A percentile compares a stretch with the other conserved stretches of the same genome.
These are phyloP conservation scores for Phalaenopsis equestris DNA, from an alignment of 106 monocot species.

Conservation along the genomic window DNA sequence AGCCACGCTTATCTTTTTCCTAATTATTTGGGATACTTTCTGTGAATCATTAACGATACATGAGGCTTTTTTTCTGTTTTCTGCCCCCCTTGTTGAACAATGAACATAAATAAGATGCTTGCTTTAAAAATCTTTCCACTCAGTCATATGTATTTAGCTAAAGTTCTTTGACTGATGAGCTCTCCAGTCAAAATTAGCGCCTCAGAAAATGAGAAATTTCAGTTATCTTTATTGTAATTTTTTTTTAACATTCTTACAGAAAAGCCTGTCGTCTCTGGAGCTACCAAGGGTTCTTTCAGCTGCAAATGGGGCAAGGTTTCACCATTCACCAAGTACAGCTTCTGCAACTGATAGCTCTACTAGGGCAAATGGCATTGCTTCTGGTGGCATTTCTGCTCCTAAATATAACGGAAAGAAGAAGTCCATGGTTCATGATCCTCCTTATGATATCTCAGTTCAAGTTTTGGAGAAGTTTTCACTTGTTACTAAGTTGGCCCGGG, in stretches of 20 bases:
- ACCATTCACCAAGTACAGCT: slow-evolving; percentile 26
- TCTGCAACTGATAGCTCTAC: slow-evolving; percentile 41
- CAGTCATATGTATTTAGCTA: not conserved
- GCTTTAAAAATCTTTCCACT: not conserved
- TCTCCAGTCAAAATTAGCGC: not conserved
- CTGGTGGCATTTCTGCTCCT: slow-evolving; percentile 25
- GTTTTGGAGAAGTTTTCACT: slow-evolving; percentile 97
- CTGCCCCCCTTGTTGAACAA: not conserved
- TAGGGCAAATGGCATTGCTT: slow-evolving; percentile 16
- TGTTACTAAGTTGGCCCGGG: slow-evolving; percentile 95
- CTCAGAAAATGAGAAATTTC: not conserved
- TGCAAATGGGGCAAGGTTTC: slow-evolving; percentile 41
- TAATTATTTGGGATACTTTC: not conserved
- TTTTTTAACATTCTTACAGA: slow-evolving; percentile 37
- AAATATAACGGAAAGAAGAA: slow-evolving; percentile 47
- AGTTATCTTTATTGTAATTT: not conserved
- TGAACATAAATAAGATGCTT: not conserved
- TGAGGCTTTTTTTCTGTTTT: not conserved
- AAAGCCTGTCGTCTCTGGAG: slow-evolving; percentile 81
- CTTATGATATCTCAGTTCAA: slow-evolving; percentile 82
- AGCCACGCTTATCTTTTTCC: not conserved
- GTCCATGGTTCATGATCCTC: slow-evolving; percentile 66
- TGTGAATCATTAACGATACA: not conserved
- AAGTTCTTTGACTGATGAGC: slow-evolving; percentile 2
- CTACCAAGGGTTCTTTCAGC: slow-evolving; percentile 56